These are phyloP conservation scores for Scalesia atractyloides DNA, from an alignment of 129 eudicot genomes.

Conservation along the genomic window DNA sequence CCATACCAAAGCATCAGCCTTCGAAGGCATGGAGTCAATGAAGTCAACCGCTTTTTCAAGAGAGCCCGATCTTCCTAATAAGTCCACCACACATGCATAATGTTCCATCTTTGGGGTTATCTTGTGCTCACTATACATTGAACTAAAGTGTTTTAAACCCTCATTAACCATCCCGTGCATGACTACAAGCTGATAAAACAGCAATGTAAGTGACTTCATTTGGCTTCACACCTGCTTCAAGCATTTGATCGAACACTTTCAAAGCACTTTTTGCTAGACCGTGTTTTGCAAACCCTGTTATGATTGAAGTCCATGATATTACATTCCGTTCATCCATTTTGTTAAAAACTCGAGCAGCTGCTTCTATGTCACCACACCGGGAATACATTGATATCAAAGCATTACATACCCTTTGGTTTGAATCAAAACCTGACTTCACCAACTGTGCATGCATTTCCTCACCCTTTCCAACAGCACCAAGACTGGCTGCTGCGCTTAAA, in stretches of 20 bases:
- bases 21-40: constrained; percentile 61
- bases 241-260: constrained; percentile 62
- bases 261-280: constrained; percentile 58
- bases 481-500: constrained; percentile 73
- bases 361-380: constrained; percentile 64
- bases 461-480: constrained; percentile 75
- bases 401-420: constrained; percentile 49
- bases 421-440: constrained; percentile 58
- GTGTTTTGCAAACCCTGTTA: constrained; percentile 74
- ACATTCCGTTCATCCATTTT: constrained; percentile 52
- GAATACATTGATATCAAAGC: constrained; percentile 75
- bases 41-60: constrained; percentile 48
- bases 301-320: constrained; percentile 72
- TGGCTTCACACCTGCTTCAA: constrained; percentile 51
- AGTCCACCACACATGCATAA: constrained; percentile 76
- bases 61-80: constrained; percentile 61
- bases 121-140: constrained; percentile 54
- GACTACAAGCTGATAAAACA: constrained; percentile 80
- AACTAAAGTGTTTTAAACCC: constrained; percentile 52
- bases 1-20: constrained; percentile 67
- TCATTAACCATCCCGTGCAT: constrained; percentile 57
- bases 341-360: constrained; percentile 53
- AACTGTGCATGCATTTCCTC: constrained; percentile 69
- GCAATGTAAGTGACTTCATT: constrained; percentile 64
- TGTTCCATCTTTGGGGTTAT: constrained; percentile 74